Base-by-base conservation (phyloP, 352 stramenopile genomes). In the Globisporangium cystogenes region DNA sequence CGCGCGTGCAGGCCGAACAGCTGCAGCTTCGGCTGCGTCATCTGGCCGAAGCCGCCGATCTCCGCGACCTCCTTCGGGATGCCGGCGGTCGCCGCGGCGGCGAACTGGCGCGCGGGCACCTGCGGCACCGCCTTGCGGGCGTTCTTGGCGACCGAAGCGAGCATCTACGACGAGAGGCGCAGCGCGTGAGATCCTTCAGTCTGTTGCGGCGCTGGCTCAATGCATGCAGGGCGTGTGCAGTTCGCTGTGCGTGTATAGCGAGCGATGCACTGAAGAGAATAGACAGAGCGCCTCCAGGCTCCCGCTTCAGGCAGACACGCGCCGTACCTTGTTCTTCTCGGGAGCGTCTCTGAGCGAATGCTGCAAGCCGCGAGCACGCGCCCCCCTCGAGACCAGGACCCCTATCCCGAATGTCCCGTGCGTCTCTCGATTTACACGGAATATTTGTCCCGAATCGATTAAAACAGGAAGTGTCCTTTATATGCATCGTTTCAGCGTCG, bases 1-100 rank as follows among this genome's bases (percentile, higher is more conserved):
- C 95, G 86, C 46, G 96, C 95, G 66, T 95, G 87, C 42, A 98
- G 70, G 29, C 96, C 96, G 68, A 98, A 98, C n/a, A 99, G 72
- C 64, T 98, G 85, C 62, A 98, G 69, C 79, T 93, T 91, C 39
- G 82, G 82, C 68, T 90, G 80, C 58, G 77, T 85, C 82, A 93
- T 93, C 53, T 79, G 58, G 47, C 77, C 76, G 43, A 91, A 93
- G 53, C 81, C 67, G 42, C 74, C 78, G 45, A 93, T 83, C 56
- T 87, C 78, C 43, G 69, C 65, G 39, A 79, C 71, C 55, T 87
- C 74, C 49, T 78, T 71, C 45, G 60, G 46, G 29, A 36, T 39
- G n/a, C 42, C 36, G 52, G 60, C 68, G 35, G 66, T 60, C 27
- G 70, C 55, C 11, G 63, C 48, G 11, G 72, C 66, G 51, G 79